Conservation (phyloP, 164 flowering plant genomes). For the Sedum album region DNA sequence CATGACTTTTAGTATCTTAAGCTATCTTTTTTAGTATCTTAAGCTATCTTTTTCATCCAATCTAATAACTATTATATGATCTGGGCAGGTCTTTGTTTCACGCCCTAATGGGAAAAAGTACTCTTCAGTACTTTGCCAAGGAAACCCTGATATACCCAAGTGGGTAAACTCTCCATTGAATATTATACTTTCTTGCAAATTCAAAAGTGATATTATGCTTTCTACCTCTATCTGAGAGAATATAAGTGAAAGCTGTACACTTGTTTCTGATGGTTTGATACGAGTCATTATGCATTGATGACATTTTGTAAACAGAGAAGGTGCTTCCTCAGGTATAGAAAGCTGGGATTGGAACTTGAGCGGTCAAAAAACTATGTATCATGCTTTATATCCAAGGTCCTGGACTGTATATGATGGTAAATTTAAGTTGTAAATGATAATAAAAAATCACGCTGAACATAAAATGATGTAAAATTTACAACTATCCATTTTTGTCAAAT, state of each 20-base stretch:
- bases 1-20: too few relatives aligned
- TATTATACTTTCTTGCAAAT: neutral
- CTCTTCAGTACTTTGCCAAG: conserved; percentile 64
- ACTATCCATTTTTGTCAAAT: neutral
- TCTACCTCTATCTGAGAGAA: too few relatives aligned
- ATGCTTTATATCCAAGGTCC: conserved; percentile 86
- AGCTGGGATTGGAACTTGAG: conserved; percentile 94
- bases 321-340: conserved; percentile 50
- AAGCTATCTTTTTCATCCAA: too few relatives aligned
- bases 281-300: conserved; percentile 1
- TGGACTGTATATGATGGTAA: conserved; percentile 95
- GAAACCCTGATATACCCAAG: conserved; percentile 21
- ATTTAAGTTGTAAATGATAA: too few relatives aligned
- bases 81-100: conserved; percentile 60
- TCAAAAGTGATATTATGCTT: neutral
- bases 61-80: too few relatives aligned
- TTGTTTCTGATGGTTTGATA: neutral
- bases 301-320: conserved; percentile 35
- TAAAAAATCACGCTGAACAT: neutral
- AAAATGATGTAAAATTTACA: neutral
- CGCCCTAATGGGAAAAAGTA: conserved; percentile 63
- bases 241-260: too few relatives aligned
- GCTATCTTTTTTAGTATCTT: too few relatives aligned
- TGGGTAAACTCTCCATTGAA: neutral
- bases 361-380: conserved; percentile 71